phyloP scores from a whole-genome alignment of 495 filamentous ascomycete genomes.

The Penicillium psychrofluorescens region DNA sequence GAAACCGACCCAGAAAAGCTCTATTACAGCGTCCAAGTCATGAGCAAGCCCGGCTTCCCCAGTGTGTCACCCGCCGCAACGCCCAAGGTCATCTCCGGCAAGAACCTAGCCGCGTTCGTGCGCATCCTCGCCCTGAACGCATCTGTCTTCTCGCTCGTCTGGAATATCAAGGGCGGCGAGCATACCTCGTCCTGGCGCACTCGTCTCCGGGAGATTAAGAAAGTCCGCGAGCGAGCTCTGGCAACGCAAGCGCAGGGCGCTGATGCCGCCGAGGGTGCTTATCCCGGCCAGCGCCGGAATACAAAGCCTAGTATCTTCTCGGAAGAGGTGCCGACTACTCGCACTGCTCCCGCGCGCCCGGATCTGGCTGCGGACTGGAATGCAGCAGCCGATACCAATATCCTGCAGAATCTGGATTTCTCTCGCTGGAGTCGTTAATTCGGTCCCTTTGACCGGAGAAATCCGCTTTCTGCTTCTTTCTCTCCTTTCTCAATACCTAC shows the following conservation, averaged over 20 bases:
- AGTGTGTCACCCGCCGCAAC: constrained; percentile 82
- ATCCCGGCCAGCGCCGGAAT: constrained; percentile 37
- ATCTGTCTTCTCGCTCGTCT: constrained; percentile 85
- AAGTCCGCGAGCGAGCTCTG: constrained; percentile 57
- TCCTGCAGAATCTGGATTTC: constrained; percentile 37
- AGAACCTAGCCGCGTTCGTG: constrained; percentile 75
- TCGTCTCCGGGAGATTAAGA: constrained; percentile 75
- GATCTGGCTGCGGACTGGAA: constrained; percentile 38
- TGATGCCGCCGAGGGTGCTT: constrained; percentile 30
- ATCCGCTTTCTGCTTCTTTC: neutral
- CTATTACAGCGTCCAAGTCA: constrained; percentile 78
- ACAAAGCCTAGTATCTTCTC: constrained; percentile 40
- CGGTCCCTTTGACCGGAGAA: too few species aligned
- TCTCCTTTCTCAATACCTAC: neutral
- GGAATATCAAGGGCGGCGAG: constrained; percentile 77
- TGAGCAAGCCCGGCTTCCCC: constrained; percentile 78
- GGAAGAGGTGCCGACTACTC: constrained; percentile 27
- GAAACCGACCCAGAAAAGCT: constrained; percentile 34
- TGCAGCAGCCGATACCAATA: constrained; percentile 30
- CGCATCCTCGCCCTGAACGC: constrained; percentile 89
- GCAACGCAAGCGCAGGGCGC: constrained; percentile 22
- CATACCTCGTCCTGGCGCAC: constrained; percentile 86
- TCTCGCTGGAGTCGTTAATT: constrained; percentile 35
- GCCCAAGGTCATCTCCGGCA: constrained; percentile 76
- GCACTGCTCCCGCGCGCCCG: constrained; percentile 14